phyloP scores from a whole-genome alignment of 192 early-diverging fungal species.

The Cetraspora pellucida region DNA sequence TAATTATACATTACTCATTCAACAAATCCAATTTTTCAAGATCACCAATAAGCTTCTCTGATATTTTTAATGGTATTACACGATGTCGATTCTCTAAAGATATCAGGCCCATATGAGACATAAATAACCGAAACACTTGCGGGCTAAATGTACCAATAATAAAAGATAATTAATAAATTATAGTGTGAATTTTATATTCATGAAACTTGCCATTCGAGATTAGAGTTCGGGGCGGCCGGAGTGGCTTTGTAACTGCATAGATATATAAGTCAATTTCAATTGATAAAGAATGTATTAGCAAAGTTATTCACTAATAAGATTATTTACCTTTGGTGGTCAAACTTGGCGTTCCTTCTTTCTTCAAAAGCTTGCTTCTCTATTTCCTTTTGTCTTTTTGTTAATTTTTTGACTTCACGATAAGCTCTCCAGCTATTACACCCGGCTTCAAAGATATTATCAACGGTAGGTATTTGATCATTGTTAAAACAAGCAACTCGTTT shows the following conservation, averaged over 20 bases:
- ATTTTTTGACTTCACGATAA: constrained; percentile 36
- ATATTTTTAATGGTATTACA: constrained; percentile 65
- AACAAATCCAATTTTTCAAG: constrained; percentile 64
- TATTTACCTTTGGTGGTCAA: constrained; percentile 16
- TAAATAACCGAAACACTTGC: constrained; percentile 59
- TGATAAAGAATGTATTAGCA: background rate
- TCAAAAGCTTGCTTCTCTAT: background rate
- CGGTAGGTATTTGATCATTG: constrained; percentile 36
- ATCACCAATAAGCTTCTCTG: constrained; percentile 63
- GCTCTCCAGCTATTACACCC: constrained; percentile 37
- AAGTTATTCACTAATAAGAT: background rate
- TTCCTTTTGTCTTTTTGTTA: constrained; percentile 38
- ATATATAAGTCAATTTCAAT: background rate
- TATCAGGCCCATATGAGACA: constrained; percentile 70
- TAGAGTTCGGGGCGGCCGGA: constrained; percentile 34
- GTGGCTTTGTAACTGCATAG: constrained; percentile 25
- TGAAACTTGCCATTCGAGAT: constrained; percentile 32
- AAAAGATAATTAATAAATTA: background rate
- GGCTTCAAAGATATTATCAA: constrained; percentile 43
- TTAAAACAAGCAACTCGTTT: background rate
- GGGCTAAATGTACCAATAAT: constrained; percentile 39
- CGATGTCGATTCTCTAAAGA: constrained; percentile 58
- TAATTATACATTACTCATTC: constrained; percentile 58
- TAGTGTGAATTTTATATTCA: background rate
- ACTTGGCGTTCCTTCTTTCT: background rate